Conservation (phyloP, 805 yeast species). For the Yamadazyma akitaensis region DNA sequence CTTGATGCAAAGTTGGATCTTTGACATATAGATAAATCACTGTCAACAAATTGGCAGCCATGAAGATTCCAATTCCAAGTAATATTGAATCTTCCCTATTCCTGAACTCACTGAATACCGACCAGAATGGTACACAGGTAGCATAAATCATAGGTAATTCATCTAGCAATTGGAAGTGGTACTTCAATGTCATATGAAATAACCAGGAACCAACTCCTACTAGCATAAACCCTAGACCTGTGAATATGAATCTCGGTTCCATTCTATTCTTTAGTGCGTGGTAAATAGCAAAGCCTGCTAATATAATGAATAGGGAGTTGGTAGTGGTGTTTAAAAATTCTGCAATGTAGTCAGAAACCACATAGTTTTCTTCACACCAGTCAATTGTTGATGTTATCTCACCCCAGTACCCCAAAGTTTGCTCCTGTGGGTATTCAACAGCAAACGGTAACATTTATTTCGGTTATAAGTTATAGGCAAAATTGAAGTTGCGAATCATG, state of each 20-base stretch:
- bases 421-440: constrained; percentile 53
- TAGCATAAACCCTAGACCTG: constrained; percentile 74
- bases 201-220: constrained; percentile 95
- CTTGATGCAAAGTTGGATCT: constrained; percentile 87
- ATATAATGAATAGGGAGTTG: constrained; percentile 51
- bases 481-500: neutral
- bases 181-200: constrained; percentile 92
- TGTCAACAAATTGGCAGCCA: constrained; percentile 62
- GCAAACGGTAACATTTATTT: constrained; percentile 44
- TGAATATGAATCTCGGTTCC: constrained; percentile 67
- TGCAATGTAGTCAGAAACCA: constrained; percentile 79
- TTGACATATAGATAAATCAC: constrained; percentile 66
- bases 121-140: constrained; percentile 92
- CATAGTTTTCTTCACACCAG: constrained; percentile 98
- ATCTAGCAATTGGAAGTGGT: constrained; percentile 87
- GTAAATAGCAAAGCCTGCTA: constrained; percentile 62
- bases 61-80: constrained; percentile 46
- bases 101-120: constrained; percentile 62
- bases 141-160: constrained; percentile 98
- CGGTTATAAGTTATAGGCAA: neutral
- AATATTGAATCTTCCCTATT: constrained; percentile 34
- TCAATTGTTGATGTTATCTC: constrained; percentile 90
- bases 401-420: constrained; percentile 72
- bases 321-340: constrained; percentile 88
- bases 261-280: constrained; percentile 58